Conservation (phyloP, 208 protist species). For the Trypanosoma scelopori region DNA sequence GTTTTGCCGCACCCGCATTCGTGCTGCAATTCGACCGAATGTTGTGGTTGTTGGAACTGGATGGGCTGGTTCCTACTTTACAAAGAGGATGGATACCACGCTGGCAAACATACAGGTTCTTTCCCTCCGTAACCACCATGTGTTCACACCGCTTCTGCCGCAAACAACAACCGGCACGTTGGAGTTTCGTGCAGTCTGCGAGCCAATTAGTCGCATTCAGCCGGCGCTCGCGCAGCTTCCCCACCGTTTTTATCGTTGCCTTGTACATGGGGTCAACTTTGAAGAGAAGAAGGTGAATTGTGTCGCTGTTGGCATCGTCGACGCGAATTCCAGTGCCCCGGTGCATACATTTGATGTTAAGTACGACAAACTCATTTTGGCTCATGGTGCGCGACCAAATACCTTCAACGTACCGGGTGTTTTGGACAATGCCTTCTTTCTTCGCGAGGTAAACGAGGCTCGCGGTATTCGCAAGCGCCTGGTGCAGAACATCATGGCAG, state of each 20-base stretch:
- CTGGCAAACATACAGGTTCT: constrained; percentile 87
- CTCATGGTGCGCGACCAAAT: constrained; percentile 85
- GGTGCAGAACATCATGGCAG: constrained; percentile 92
- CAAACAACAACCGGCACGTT: constrained; percentile 91
- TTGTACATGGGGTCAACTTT: constrained; percentile 84
- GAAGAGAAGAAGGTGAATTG: constrained; percentile 72
- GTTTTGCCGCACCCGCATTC: constrained; percentile 32
- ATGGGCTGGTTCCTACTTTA: constrained; percentile 87
- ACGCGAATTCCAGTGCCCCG: constrained; percentile 55
- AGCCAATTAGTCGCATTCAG: constrained; percentile 84
- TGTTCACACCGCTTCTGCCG: constrained; percentile 95
- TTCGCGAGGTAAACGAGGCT: constrained; percentile 89
- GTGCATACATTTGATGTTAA: constrained; percentile 78
- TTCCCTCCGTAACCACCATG: constrained; percentile 91
- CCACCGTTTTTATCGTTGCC: constrained; percentile 73
- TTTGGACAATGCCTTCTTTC: constrained; percentile 84
- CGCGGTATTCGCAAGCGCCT: constrained; percentile 89
- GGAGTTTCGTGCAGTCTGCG: constrained; percentile 88
- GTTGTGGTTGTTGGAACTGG: constrained; percentile 91
- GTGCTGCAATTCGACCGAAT: constrained; percentile 61
- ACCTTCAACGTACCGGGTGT: constrained; percentile 94
- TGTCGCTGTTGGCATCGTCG: constrained; percentile 69
- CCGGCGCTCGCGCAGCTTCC: constrained; percentile 79
- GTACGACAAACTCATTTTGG: constrained; percentile 93
- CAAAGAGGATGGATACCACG: constrained; percentile 68